Evolutionary conservation across 495 filamentous ascomycete genomes (phyloP).

Genomic region (Penicillium dipodomyicola): DNA sequence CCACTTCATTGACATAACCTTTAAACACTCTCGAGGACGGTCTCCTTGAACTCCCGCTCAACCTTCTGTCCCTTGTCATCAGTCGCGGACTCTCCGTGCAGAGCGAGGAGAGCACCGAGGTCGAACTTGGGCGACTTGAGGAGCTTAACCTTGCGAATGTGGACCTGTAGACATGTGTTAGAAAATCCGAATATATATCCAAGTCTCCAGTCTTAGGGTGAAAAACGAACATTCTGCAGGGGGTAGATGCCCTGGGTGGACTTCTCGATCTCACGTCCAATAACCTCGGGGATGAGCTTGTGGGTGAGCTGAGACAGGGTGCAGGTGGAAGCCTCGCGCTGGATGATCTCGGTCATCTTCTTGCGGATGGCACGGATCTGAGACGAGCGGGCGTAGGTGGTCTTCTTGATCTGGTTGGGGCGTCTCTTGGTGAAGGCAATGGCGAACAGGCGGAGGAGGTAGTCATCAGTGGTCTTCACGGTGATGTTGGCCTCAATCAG

Average conservation of each 20-base stretch:
- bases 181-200: conserved; percentile 14
- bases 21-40: conserved; percentile 89
- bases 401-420: conserved; percentile 99
- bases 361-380: conserved; percentile 96
- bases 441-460: conserved; percentile 95
- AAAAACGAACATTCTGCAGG: conserved; percentile 82
- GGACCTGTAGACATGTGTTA: conserved; percentile 63
- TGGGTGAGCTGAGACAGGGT: conserved; percentile 90
- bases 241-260: conserved; percentile 98
- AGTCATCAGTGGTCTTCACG: conserved; percentile 99
- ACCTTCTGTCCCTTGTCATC: conserved; percentile 98
- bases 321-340: conserved; percentile 90
- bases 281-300: conserved; percentile 98
- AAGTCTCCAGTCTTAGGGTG: not conserved
- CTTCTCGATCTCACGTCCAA: conserved; percentile 99
- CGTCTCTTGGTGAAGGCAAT: conserved; percentile 99
- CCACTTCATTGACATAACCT: conserved; percentile 22
- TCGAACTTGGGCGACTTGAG: conserved; percentile 98
- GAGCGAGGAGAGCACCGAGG: conserved; percentile 86
- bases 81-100: conserved; percentile 94
- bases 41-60: conserved; percentile 98
- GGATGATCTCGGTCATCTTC: conserved; percentile 99
- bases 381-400: conserved; percentile 91
- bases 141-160: conserved; percentile 99
- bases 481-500: conserved; percentile 99